Conservation (phyloP, 305 asterid species). For the Fraxinus greggii region DNA sequence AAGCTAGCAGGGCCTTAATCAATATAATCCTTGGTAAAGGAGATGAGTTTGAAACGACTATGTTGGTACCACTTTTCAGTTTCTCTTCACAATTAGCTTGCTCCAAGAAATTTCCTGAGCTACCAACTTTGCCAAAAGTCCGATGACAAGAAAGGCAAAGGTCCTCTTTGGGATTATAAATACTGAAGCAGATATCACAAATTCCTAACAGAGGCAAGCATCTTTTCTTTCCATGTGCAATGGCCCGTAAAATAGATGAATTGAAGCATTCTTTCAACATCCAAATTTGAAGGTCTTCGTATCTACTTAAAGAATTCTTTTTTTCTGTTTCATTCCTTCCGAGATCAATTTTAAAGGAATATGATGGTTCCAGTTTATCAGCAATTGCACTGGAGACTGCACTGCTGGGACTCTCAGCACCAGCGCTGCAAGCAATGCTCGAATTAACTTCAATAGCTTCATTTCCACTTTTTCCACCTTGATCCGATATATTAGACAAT, state of each 20-base stretch:
- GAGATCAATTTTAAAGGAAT: slow-evolving; percentile 57
- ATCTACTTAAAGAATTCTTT: not conserved
- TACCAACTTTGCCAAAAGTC: slow-evolving; percentile 27
- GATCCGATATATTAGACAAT: slow-evolving; percentile 17
- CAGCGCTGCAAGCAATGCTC: slow-evolving; percentile 33
- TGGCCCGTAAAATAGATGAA: not conserved
- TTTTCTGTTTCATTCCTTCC: slow-evolving; percentile 16
- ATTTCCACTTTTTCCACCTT: slow-evolving; percentile 14
- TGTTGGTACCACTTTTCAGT: slow-evolving; percentile 31
- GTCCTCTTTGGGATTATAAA: slow-evolving; percentile 41
- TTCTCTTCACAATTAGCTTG: slow-evolving; percentile 30
- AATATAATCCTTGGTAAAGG: slow-evolving; percentile 62
- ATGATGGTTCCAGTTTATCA: slow-evolving; percentile 58
- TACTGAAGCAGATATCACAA: slow-evolving; percentile 61
- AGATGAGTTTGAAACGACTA: slow-evolving; percentile 33
- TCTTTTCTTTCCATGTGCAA: slow-evolving; percentile 35
- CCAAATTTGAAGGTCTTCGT: not conserved
- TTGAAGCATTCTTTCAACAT: not conserved
- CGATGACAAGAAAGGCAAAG: slow-evolving; percentile 50
- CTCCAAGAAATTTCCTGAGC: slow-evolving; percentile 30
- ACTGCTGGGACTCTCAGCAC: slow-evolving; percentile 62
- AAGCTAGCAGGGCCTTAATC: slow-evolving; percentile 62
- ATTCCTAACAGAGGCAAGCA: slow-evolving; percentile 57
- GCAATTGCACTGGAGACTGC: slow-evolving; percentile 48
- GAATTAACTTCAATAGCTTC: slow-evolving; percentile 45